Evolutionary conservation across 768 basidiomycete genomes (phyloP).

Genomic region (Pholiota microspora): DNA sequence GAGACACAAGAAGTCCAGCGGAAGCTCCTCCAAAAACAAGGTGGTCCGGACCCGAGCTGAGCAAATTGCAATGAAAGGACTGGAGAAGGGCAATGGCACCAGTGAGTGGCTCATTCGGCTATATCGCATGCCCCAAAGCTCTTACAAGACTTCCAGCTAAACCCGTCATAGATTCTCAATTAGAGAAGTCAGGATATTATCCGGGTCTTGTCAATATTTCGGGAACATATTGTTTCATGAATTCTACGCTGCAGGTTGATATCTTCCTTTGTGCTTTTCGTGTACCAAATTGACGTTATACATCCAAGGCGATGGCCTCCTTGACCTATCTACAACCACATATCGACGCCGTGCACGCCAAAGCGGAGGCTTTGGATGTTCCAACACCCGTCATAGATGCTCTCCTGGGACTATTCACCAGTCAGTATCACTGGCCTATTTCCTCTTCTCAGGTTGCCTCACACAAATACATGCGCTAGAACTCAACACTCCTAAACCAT

Average conservation of each 20-base stretch:
- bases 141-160: neutral
- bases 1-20: conserved; percentile 43
- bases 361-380: conserved; percentile 78
- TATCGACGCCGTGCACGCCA: conserved; percentile 70
- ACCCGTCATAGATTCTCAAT: conserved; percentile 12
- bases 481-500: conserved; percentile 59
- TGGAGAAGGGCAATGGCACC: conserved; percentile 25
- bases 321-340: conserved; percentile 79
- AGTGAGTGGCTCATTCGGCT: conserved; percentile 1
- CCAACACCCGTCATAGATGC: conserved; percentile 86
- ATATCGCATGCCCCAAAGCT: neutral
- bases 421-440: conserved; percentile 38
- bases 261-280: conserved; percentile 13
- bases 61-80: conserved; percentile 47
- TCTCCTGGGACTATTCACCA: conserved; percentile 64
- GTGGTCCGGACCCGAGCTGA: conserved; percentile 49
- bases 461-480: conserved; percentile 34
- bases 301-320: conserved; percentile 79
- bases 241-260: conserved; percentile 85
- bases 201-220: conserved; percentile 95
- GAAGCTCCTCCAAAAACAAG: conserved; percentile 17
- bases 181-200: conserved; percentile 53
- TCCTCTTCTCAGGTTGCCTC: neutral
- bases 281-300: neutral
- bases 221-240: conserved; percentile 97